Percentiles rank a stretch among this genome's conserved stretches.
Conservation (phyloP, 495 filamentous ascomycete species). For the Penicillium cosmopolitanum region DNA sequence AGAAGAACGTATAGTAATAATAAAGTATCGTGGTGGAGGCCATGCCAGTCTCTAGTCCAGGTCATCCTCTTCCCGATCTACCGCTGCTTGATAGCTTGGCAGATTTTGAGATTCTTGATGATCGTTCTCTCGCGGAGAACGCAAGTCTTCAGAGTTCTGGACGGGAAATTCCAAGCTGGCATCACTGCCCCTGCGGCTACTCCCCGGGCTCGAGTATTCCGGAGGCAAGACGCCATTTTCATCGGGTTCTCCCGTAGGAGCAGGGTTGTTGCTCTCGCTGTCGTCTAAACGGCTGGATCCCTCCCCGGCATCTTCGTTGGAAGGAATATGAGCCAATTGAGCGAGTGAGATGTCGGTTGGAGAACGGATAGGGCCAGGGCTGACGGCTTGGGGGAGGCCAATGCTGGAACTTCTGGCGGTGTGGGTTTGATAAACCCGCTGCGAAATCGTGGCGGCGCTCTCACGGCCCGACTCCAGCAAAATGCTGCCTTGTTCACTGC, state of each 20-base stretch:
- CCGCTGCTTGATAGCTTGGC: slow-evolving; percentile 31
- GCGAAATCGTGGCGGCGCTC: slow-evolving; percentile 57
- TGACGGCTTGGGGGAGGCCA: slow-evolving; percentile 70
- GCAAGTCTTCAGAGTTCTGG: slow-evolving; percentile 11
- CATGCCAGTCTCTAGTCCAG: slow-evolving; percentile 27
- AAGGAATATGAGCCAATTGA: slow-evolving; percentile 68
- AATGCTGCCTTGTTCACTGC: slow-evolving; percentile 94
- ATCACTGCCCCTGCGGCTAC: slow-evolving; percentile 58
- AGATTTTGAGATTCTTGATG: slow-evolving; percentile 17
- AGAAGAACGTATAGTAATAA: slow-evolving; percentile 10
- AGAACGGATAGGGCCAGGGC: slow-evolving; percentile 85
- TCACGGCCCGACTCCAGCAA: slow-evolving; percentile 85
- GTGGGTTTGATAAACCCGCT: slow-evolving; percentile 58
- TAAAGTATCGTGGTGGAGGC: slow-evolving; percentile 45
- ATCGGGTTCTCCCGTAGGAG: slow-evolving; percentile 11
- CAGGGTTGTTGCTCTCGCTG: slow-evolving; percentile 24
- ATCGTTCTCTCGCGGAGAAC: slow-evolving; percentile 44
- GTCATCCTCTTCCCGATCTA: slow-evolving; percentile 24
- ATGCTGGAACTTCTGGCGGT: slow-evolving; percentile 54
- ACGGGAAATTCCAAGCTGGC: slow-evolving; percentile 36
- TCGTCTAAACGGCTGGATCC: slow-evolving; percentile 62
- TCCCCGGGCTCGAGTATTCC: slow-evolving; percentile 73
- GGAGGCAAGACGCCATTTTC: slow-evolving; percentile 56
- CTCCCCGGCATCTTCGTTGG: slow-evolving; percentile 77
- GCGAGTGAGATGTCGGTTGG: slow-evolving; percentile 98